Conservation (phyloP, 805 yeast genomes). For the Candida mattraensis region DNA sequence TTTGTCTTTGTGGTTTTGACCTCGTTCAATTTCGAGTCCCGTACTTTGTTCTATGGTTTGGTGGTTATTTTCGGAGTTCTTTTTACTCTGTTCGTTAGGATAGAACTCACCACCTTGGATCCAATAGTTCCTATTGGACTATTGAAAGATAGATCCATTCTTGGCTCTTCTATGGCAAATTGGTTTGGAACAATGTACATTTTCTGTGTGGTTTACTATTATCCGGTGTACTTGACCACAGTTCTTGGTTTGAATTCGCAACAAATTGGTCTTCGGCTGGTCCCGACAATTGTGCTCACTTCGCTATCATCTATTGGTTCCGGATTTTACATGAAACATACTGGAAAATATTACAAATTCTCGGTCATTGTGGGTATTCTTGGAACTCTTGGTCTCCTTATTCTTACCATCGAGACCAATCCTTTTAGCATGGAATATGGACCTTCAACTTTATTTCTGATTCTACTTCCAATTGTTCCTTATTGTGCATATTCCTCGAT, state of each 20-base stretch:
- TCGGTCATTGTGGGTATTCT: slow-evolving; percentile 42
- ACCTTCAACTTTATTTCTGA: slow-evolving; percentile 39
- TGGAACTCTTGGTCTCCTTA: slow-evolving; percentile 43
- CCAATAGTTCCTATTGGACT: slow-evolving; percentile 65
- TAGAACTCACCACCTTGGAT: slow-evolving; percentile 34
- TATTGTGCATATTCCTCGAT: slow-evolving; percentile 57
- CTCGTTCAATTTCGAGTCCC: slow-evolving; percentile 41
- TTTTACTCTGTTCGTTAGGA: slow-evolving; percentile 17
- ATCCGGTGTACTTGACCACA: slow-evolving; percentile 61
- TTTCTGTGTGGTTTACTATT: slow-evolving; percentile 49
- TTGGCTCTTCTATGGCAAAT: slow-evolving; percentile 63
- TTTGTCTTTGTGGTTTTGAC: slow-evolving; percentile 35
- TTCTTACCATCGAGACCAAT: slow-evolving; percentile 20
- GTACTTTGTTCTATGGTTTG: slow-evolving; percentile 40
- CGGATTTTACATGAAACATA: slow-evolving; percentile 61
- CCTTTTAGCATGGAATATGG: slow-evolving; percentile 17
- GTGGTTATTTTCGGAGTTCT: slow-evolving; percentile 6
- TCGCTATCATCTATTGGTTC: slow-evolving; percentile 62
- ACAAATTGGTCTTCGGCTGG: slow-evolving; percentile 55
- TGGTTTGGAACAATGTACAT: slow-evolving; percentile 56
- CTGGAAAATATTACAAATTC: slow-evolving; percentile 58
- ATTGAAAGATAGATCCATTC: slow-evolving; percentile 55
- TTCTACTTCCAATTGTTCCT: slow-evolving; percentile 44
- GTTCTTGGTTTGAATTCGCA: slow-evolving; percentile 54
- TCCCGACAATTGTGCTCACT: slow-evolving; percentile 61